Conservation (phyloP, 805 yeast genomes). For the Monosporozyma servazzii region DNA sequence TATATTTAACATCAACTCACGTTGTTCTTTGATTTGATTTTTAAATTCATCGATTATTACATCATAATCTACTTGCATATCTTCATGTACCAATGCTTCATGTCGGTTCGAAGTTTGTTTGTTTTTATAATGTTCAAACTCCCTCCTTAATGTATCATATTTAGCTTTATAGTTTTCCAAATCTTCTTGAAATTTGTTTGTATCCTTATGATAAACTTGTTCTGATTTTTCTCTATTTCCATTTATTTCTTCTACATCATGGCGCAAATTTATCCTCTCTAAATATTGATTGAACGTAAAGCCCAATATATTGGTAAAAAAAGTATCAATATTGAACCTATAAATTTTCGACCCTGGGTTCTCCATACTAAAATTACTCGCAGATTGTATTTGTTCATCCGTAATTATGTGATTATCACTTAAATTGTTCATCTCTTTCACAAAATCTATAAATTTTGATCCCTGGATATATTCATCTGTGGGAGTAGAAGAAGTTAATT, state of each 20-base stretch:
- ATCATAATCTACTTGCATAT: constrained; percentile 10
- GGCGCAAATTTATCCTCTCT: background rate
- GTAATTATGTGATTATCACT: background rate
- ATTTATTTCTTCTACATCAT: constrained; percentile 5
- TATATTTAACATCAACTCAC: constrained; percentile 16
- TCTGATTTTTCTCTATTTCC: constrained; percentile 9
- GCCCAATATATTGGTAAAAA: constrained; percentile 27
- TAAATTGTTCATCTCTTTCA: constrained; percentile 3
- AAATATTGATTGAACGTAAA: constrained; percentile 15
- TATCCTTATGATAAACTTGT: constrained; percentile 10
- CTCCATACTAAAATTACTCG: constrained; percentile 25
- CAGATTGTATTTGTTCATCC: constrained; percentile 8
- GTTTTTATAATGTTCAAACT: constrained; percentile 23
- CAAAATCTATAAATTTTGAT: constrained; percentile 19
- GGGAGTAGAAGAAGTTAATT: constrained; percentile 11
- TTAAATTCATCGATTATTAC: constrained; percentile 24
- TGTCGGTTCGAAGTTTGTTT: constrained; percentile 9
- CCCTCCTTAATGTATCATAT: constrained; percentile 20
- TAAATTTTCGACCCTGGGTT: constrained; percentile 26
- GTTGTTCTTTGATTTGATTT: constrained; percentile 24
- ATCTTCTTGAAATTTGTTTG: constrained; percentile 14
- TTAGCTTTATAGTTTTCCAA: constrained; percentile 15
- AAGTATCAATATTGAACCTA: constrained; percentile 23
- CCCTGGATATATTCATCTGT: constrained; percentile 22
- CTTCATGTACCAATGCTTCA: background rate